Evolutionary conservation across 345 rosid species (phyloP).

Genomic region (Clarkia xantiana): DNA sequence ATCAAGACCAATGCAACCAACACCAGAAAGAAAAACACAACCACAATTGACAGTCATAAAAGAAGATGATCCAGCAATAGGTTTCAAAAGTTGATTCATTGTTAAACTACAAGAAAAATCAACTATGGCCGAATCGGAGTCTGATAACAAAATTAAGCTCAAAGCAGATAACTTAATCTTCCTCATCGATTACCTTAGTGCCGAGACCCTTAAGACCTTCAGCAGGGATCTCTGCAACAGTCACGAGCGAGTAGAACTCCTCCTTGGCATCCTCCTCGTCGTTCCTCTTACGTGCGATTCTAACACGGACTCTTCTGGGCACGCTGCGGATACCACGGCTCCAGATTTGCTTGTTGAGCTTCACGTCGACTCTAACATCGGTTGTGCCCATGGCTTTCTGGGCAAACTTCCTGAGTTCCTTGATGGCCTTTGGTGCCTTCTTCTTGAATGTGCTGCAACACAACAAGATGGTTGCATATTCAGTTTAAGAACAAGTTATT

Average conservation of each 20-base stretch:
- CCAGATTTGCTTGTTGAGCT: slow-evolving; percentile 75
- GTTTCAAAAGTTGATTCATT: too few relatives aligned
- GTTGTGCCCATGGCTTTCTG: slow-evolving; percentile 61
- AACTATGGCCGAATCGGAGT: neutral
- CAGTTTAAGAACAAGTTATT: neutral
- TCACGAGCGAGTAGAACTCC: slow-evolving; percentile 61
- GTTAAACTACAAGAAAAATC: too few relatives aligned
- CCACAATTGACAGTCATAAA: too few relatives aligned
- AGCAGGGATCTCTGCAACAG: slow-evolving; percentile 41
- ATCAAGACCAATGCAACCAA: too few relatives aligned
- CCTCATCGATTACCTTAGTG: slow-evolving; percentile 58
- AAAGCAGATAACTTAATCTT: slow-evolving; percentile 18
- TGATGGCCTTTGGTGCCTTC: slow-evolving; percentile 83
- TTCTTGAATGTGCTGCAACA: slow-evolving; percentile 62
- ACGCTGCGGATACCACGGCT: slow-evolving; percentile 72
- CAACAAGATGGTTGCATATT: neutral
- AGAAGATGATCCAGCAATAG: too few relatives aligned
- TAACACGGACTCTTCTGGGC: slow-evolving; percentile 61
- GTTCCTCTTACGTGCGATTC: slow-evolving; percentile 64
- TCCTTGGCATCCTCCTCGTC: slow-evolving; percentile 83
- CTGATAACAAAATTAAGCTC: neutral
- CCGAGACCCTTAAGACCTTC: slow-evolving; percentile 53
- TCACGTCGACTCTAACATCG: slow-evolving; percentile 67
- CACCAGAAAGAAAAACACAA: too few relatives aligned
- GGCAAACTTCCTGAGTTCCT: slow-evolving; percentile 71